Evolutionary conservation across 2,329 filamentous ascomycete species (phyloP), one percentile per base, ranked within the genome.

Genomic region (Aspergillus fumigatus): DNA sequence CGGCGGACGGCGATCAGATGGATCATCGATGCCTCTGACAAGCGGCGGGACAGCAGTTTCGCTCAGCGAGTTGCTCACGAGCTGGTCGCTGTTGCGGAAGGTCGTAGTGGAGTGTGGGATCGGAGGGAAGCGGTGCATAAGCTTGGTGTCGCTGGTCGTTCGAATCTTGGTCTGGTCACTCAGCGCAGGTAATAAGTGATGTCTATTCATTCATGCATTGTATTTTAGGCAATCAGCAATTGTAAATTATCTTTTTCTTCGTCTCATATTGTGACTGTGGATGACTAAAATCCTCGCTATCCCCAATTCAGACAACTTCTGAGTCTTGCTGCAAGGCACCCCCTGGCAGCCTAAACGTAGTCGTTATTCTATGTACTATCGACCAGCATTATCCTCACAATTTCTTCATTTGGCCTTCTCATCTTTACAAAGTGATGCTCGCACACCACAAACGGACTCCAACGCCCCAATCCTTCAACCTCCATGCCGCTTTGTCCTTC

Each of bases 41-140:
- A 92, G 81, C 87, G 88, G 76, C 84, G 83, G 61, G 88, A 87
- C 62, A 82, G 82, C 61, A 85, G 87, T 73, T 88, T 96, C 68
- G 88, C 91, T 10, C 81, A 88, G 66, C 82, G 89, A 54, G 83
- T 97, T 59, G 92, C 90, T 1, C 88, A 93, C 70, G 93, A 97
- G 81, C 79, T 97, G 58, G 82, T 97, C 54, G 83, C 88, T 38
- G 89, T 97, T 26, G 87, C 95, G 9, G 92, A 97, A 80, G 94
- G 94, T 32, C 84, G 84, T 67, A 95, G 91, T 63, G 71, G 76
- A 25, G 87, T 91, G 49, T 99, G 94, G 94, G 91, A 96, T 45
- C 88, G 85, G 80, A 83, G 94, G 65, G 81, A 83, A 62, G 76
- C 80, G 61, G 77, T 95, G 55, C 94, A 99, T 77, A 95, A 92